Evolutionary conservation across 495 filamentous ascomycete species (phyloP).

Genomic region (Beverwykella pulmonaria): DNA sequence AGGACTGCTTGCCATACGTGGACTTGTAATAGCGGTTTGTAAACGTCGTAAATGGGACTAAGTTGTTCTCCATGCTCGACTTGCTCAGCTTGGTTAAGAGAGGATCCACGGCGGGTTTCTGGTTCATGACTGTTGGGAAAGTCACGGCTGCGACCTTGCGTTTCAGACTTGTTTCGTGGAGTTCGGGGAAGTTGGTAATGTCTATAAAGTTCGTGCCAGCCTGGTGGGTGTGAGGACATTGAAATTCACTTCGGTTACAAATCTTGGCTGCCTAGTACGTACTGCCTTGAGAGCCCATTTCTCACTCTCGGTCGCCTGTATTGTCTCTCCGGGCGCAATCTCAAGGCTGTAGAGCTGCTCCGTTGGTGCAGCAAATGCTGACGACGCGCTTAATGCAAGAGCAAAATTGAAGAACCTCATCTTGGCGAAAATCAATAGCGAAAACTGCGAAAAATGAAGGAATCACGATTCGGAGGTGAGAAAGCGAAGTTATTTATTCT

Average conservation of each 20-base stretch:
- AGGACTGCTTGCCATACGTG: not conserved
- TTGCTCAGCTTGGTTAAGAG: not conserved
- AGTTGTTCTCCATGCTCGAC: not conserved
- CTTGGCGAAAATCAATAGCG: not conserved
- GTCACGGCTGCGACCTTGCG: not conserved
- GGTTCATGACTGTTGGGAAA: not conserved
- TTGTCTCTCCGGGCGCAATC: slow-evolving; percentile 73
- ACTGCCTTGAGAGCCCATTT: slow-evolving; percentile 90
- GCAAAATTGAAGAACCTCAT: not conserved
- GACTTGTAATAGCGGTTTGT: slow-evolving; percentile 3
- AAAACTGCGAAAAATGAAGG: too few species aligned
- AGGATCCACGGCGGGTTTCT: not conserved
- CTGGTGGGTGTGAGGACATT: not conserved
- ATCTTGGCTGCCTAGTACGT: slow-evolving; percentile 41
- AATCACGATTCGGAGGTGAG: too few species aligned
- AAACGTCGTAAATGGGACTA: not conserved
- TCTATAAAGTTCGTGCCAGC: not conserved
- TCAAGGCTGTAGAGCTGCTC: slow-evolving; percentile 58
- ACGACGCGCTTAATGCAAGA: not conserved
- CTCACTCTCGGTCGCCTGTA: slow-evolving; percentile 89
- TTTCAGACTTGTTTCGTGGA: not conserved
- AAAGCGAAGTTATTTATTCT: too few species aligned
- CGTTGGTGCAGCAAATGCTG: not conserved
- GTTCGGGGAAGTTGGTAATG: not conserved
- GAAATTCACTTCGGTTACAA: not conserved